Percentiles rank a stretch among this genome's conserved stretches.
These are phyloP conservation scores for Flaveria bidentis DNA, from an alignment of 129 eudicot species.

Conservation along the genomic window DNA sequence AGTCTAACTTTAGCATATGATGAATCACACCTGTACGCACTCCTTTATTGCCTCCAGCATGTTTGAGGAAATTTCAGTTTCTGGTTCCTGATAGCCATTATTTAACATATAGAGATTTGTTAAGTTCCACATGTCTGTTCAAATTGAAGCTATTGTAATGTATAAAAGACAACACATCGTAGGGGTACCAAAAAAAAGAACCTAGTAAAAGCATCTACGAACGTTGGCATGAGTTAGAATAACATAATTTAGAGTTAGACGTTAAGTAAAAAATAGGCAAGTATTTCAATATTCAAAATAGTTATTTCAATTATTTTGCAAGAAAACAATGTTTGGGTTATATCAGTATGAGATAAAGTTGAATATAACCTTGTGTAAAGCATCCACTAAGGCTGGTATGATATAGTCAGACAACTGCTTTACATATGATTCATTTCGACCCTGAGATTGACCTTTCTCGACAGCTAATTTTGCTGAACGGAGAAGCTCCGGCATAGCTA, in stretches of 20 bases:
- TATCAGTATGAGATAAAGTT: slow-evolving; percentile 6
- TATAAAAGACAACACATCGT: not conserved
- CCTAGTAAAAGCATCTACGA: not conserved
- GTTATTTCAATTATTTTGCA: not conserved
- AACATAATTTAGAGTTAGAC: not conserved
- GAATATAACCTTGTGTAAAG: slow-evolving; percentile 74
- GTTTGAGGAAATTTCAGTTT: slow-evolving; percentile 82
- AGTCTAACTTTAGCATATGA: not conserved
- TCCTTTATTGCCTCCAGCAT: slow-evolving; percentile 92
- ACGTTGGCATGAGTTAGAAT: not conserved
- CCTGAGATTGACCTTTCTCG: slow-evolving; percentile 95
- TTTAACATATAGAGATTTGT: slow-evolving; percentile 25
- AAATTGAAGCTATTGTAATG: slow-evolving; percentile 2
- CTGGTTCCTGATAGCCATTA: slow-evolving; percentile 79
- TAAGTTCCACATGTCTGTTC: not conserved
- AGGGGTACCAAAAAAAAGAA: not conserved
- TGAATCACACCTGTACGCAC: slow-evolving; percentile 66
- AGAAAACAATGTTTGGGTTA: not conserved
- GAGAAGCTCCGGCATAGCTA: slow-evolving; percentile 96
- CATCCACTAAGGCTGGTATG: slow-evolving; percentile 88
- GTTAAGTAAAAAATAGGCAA: too few species aligned
- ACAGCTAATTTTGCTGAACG: slow-evolving; percentile 97
- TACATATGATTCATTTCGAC: slow-evolving; percentile 78
- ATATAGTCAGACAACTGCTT: slow-evolving; percentile 91
- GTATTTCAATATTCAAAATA: too few species aligned